Conservation (phyloP, 106 monocot species). For the Narthecium ossifragum region DNA sequence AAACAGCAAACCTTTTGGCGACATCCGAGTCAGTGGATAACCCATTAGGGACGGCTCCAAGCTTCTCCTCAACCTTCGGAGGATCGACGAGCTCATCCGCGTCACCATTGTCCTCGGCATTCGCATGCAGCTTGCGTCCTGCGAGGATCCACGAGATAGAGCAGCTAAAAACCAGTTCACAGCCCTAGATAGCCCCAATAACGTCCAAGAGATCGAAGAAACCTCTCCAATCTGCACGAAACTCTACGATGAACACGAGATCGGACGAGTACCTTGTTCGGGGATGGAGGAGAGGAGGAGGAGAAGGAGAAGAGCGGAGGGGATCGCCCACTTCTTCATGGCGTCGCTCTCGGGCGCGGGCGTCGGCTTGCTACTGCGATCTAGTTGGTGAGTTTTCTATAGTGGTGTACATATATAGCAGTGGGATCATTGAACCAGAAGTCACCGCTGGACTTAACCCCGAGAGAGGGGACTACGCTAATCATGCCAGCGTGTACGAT, state of each 20-base stretch:
- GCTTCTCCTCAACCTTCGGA: slow-evolving; percentile 97
- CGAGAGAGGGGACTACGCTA: too few relatives aligned
- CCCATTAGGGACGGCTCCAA: slow-evolving; percentile 75
- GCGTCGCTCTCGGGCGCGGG: too few relatives aligned
- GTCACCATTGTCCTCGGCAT: slow-evolving; percentile 54
- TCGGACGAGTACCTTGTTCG: slow-evolving; percentile 33
- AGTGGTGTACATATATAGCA: too few relatives aligned
- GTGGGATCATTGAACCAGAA: too few relatives aligned
- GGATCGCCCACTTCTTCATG: slow-evolving; percentile 64
- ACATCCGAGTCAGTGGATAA: slow-evolving; percentile 94
- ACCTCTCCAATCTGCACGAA: background rate
- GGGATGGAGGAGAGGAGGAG: slow-evolving; percentile 47
- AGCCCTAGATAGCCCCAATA: background rate
- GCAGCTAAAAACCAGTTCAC: background rate
- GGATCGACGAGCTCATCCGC: slow-evolving; percentile 56
- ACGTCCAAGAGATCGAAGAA: background rate
- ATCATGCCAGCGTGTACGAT: too few relatives aligned
- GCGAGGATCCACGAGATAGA: slow-evolving; percentile 5
- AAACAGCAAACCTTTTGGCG: slow-evolving; percentile 48
- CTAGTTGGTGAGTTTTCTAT: too few relatives aligned
- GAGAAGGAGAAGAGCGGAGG: slow-evolving; percentile 44
- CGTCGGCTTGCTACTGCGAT: too few relatives aligned
- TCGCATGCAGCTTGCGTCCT: slow-evolving; percentile 66
- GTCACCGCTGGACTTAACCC: too few relatives aligned
- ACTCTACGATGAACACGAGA: background rate